phyloP scores from a whole-genome alignment of 768 basidiomycete genomes.

The Leccinum variicolor region DNA sequence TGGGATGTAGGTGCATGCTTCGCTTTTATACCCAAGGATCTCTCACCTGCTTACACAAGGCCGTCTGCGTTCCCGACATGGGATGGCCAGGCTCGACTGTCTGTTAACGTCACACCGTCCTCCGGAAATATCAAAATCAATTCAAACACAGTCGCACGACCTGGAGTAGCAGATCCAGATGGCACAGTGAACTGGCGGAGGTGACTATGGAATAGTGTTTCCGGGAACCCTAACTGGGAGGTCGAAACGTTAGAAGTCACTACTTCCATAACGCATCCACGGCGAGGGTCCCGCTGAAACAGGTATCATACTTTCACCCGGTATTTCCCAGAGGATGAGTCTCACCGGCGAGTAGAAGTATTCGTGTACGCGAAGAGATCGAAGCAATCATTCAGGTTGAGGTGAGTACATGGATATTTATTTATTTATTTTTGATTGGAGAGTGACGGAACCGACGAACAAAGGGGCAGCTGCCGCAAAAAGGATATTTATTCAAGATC shows the following conservation, averaged over 20 bases:
- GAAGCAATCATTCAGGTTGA: constrained; percentile 6
- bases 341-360: constrained; percentile 20
- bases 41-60: constrained; percentile 30
- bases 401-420: background rate
- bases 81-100: constrained; percentile 19
- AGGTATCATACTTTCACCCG: constrained; percentile 22
- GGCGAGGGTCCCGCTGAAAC: constrained; percentile 28
- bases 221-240: constrained; percentile 24
- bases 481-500: background rate
- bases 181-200: constrained; percentile 8
- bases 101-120: constrained; percentile 29
- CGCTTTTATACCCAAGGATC: constrained; percentile 30
- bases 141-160: constrained; percentile 30
- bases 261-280: constrained; percentile 31
- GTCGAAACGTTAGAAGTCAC: constrained; percentile 29
- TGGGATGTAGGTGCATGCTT: background rate
- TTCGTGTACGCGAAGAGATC: constrained; percentile 22
- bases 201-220: constrained; percentile 14
- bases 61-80: constrained; percentile 19
- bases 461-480: background rate
- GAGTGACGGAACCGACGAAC: background rate
- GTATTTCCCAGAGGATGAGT: constrained; percentile 23
- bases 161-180: constrained; percentile 19
- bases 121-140: constrained; percentile 22
- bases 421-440: background rate